Evolutionary conservation across 257 asterid species (phyloP).

Genomic region (Solanum virginianum): DNA sequence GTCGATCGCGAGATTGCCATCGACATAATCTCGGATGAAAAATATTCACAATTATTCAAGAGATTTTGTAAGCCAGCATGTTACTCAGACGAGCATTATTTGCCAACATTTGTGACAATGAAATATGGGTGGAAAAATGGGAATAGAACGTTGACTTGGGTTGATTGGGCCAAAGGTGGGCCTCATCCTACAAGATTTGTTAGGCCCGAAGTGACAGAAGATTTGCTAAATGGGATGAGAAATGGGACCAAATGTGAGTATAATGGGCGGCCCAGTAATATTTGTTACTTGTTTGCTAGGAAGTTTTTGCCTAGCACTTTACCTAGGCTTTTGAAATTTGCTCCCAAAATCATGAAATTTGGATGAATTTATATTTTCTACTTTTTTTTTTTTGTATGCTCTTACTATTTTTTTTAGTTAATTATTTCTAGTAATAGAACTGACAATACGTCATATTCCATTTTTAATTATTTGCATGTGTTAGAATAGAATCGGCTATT

Average conservation of each 20-base stretch:
- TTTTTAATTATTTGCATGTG: background rate
- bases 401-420: background rate
- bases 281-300: constrained; percentile 70
- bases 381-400: background rate
- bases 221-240: constrained; percentile 32
- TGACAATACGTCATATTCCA: background rate
- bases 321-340: constrained; percentile 42
- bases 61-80: constrained; percentile 45
- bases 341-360: constrained; percentile 34
- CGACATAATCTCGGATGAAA: constrained; percentile 25
- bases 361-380: background rate
- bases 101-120: constrained; percentile 49
- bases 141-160: constrained; percentile 74
- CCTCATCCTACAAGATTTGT: constrained; percentile 53
- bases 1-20: constrained; percentile 40
- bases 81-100: constrained; percentile 70
- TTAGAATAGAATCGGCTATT: background rate
- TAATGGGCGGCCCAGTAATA: constrained; percentile 32
- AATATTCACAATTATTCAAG: constrained; percentile 19
- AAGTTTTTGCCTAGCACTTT: constrained; percentile 40
- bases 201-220: constrained; percentile 21
- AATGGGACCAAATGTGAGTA: constrained; percentile 26
- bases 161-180: constrained; percentile 73
- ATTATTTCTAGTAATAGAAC: background rate
- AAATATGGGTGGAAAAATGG: constrained; percentile 23